Evolutionary conservation across 345 rosid genomes (phyloP).

Genomic region (Lumnitzera littorea): DNA sequence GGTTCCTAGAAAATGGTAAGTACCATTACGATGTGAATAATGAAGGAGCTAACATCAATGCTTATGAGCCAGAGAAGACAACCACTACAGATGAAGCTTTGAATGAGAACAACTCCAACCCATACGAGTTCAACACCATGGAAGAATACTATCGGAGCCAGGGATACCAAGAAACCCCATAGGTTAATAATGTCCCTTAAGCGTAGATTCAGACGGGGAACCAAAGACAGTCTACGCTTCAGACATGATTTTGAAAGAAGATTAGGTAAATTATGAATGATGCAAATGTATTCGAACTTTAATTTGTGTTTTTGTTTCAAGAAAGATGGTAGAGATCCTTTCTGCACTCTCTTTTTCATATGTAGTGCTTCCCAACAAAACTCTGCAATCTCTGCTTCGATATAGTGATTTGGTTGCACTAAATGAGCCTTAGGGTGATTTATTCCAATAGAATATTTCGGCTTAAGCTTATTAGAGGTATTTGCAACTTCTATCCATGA

Average conservation of each 20-base stretch:
- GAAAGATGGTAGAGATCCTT: too few species aligned
- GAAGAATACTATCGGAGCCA: slow-evolving; percentile 44
- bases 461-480: too few species aligned
- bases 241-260: slow-evolving; percentile 3
- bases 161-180: slow-evolving; percentile 17
- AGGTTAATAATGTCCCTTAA: slow-evolving; percentile 38
- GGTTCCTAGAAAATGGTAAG: slow-evolving; percentile 44
- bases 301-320: not conserved
- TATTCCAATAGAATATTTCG: too few species aligned
- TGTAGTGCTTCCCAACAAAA: too few species aligned
- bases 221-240: not conserved
- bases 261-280: not conserved
- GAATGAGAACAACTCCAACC: slow-evolving; percentile 1
- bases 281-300: not conserved
- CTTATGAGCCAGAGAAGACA: slow-evolving; percentile 9
- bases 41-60: slow-evolving; percentile 11
- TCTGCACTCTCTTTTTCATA: too few species aligned
- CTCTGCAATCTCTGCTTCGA: too few species aligned
- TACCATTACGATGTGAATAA: slow-evolving; percentile 20
- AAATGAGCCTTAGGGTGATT: too few species aligned
- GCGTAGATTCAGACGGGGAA: not conserved
- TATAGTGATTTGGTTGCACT: too few species aligned
- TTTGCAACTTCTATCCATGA: too few species aligned
- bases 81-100: not conserved
- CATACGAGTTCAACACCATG: slow-evolving; percentile 44